phyloP scores from a whole-genome alignment of 2,329 filamentous ascomycete genomes.

The Verticillium zaregamsianum region DNA sequence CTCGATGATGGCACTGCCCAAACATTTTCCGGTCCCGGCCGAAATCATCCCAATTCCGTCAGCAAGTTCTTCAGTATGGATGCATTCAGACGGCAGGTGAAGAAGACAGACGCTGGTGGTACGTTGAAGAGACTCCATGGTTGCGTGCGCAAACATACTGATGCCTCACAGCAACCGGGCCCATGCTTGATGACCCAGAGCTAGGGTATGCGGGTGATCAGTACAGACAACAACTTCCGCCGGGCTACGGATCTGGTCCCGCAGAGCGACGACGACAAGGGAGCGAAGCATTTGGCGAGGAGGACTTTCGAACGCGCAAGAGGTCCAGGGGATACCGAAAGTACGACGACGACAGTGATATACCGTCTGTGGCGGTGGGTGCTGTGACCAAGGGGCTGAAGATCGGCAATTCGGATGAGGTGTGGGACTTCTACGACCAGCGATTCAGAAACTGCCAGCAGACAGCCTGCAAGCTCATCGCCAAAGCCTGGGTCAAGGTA shows the following conservation, averaged over 20 bases:
- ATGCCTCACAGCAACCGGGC: conserved; percentile 22
- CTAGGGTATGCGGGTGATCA: conserved; percentile 12
- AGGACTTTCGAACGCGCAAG: conserved; percentile 29
- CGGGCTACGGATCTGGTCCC: conserved; percentile 17
- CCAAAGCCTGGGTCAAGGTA: conserved; percentile 71
- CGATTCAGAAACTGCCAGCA: conserved; percentile 66
- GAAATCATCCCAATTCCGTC: conserved; percentile 24
- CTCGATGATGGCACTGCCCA: conserved; percentile 41
- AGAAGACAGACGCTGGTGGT: conserved; percentile 33
- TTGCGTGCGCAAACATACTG: background rate
- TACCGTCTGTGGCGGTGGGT: conserved; percentile 30
- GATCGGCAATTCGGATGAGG: conserved; percentile 48
- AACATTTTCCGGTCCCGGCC: conserved; percentile 41
- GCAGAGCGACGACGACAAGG: conserved; percentile 21
- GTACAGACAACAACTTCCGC: conserved; percentile 11
- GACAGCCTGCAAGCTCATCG: conserved; percentile 65
- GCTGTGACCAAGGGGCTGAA: conserved; percentile 39
- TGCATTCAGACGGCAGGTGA: conserved; percentile 20
- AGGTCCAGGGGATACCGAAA: conserved; percentile 30
- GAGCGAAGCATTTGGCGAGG: conserved; percentile 20
- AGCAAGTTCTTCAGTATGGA: background rate
- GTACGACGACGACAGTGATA: conserved; percentile 38
- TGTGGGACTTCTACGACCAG: conserved; percentile 57
- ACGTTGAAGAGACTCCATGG: background rate
- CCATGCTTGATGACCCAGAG: conserved; percentile 26